phyloP scores from a whole-genome alignment of 176 grass and related monocot genomes.

The Musa itinerans region DNA sequence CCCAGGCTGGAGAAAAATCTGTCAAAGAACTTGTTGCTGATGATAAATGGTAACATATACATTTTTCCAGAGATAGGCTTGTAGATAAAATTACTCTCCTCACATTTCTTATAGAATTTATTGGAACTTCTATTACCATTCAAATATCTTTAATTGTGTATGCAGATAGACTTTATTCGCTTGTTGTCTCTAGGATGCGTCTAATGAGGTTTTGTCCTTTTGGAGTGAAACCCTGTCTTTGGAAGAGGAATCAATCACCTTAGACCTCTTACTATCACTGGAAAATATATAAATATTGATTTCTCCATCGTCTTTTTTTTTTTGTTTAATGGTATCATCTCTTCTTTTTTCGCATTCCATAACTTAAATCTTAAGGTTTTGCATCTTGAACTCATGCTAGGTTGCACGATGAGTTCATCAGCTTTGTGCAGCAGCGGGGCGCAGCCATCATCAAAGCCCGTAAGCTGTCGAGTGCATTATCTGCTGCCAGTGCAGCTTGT shows the following conservation, averaged over 20 bases:
- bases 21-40: constrained; percentile 42
- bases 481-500: constrained; percentile 58
- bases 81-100: not conserved
- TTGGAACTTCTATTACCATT: too few relatives aligned
- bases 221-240: too few relatives aligned
- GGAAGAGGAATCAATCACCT: too few relatives aligned
- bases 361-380: not conserved
- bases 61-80: not conserved
- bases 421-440: constrained; percentile 47
- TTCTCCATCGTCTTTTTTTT: too few relatives aligned
- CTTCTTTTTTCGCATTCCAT: too few relatives aligned
- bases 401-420: constrained; percentile 59
- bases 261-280: not conserved
- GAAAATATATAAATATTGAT: not conserved
- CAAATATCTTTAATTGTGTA: too few relatives aligned
- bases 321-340: too few relatives aligned
- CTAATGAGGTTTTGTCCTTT: too few relatives aligned
- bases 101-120: not conserved
- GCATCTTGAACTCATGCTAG: constrained; percentile 4
- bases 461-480: constrained; percentile 60
- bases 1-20: constrained; percentile 31
- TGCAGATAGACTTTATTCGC: too few relatives aligned
- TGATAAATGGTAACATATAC: constrained; percentile 44
- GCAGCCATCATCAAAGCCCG: constrained; percentile 52
- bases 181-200: too few relatives aligned